Conservation (phyloP, 345 rosid species). For the Punica granatum region DNA sequence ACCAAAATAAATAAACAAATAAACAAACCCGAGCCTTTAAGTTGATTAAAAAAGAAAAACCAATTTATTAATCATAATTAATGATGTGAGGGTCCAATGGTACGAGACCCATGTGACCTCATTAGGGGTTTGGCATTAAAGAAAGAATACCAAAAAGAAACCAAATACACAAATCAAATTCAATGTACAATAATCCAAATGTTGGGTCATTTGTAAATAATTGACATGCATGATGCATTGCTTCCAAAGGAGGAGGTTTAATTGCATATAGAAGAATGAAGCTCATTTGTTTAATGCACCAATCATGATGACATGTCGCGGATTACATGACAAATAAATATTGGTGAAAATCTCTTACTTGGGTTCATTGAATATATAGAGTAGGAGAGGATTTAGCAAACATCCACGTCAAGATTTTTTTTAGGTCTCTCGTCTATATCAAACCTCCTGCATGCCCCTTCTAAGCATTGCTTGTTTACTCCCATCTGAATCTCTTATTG, state of each 20-base stretch:
- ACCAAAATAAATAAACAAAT: not conserved
- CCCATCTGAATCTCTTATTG: no score
- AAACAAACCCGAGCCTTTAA: conserved; percentile 1
- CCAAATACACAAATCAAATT: conserved; percentile 7
- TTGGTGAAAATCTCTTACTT: not conserved
- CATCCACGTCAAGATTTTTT: not conserved
- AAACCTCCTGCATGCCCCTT: no score
- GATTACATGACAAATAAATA: not conserved
- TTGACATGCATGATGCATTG: not conserved
- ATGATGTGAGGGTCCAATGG: conserved; percentile 35
- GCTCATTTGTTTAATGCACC: not conserved
- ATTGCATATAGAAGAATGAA: not conserved
- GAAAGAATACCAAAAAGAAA: not conserved
- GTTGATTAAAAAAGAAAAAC: conserved; percentile 12
- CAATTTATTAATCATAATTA: conserved; percentile 8
- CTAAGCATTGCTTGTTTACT: no score
- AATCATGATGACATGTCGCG: not conserved
- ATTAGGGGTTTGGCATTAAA: conserved; percentile 19
- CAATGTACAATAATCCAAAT: conserved; percentile 9
- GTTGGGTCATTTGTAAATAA: not conserved
- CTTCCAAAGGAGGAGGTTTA: not conserved
- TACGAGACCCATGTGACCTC: conserved; percentile 50
- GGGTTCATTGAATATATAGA: not conserved
- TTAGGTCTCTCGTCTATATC: not conserved
- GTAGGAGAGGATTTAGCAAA: not conserved